Base-by-base conservation (phyloP, 1,284 basidiomycete genomes). In the Sporisorium reilianum region DNA sequence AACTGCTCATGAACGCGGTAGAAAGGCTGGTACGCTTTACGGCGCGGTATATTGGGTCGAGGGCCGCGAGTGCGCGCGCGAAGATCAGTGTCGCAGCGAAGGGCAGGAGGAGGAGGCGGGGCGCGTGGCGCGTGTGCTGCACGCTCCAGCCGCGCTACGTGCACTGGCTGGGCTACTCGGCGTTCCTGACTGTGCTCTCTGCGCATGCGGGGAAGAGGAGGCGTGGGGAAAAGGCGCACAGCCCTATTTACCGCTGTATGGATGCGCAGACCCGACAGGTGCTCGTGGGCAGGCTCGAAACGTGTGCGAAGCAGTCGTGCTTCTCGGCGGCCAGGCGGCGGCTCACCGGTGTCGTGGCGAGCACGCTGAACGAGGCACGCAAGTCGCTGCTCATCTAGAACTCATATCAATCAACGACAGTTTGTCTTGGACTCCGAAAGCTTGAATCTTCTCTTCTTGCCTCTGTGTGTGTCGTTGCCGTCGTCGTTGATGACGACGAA, bases 121-220 rank as follows among this genome's bases (percentile, higher is more conserved):
- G 16, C 11, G 34, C 25, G 25, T 74, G 71, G 71, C 56, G 38
- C 12, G 67, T 76, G 18, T 55, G 68, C 34, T 68, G 57, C 28
- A 49, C 55, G 28, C 26, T 75, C 14, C 61, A 68, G 48, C 55
- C 58, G 25, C 49, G 28, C 2, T 56, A 63, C 28, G 63, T 78
- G 23, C 67, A 78, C 22, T 80, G 78, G 78, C 45, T 80, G 28
- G 78, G 75, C 0, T 72, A 56, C 34, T 40, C 55, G 20, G 78
- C 75, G 3, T 80, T 80, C 49, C 32, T 54, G 14, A 32, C 40
- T 4, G 62, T 72, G 10, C 23, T 75, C 2, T 48, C 28, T 2
- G 25, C 36, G 10, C 55, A 62, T 4, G 26, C 34, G 8, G 26
- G 7, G 6, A 6, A 4, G 25, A 28, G 10, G 25, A 34, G 1